Base-by-base conservation (phyloP, 2,329 filamentous ascomycete species). In the Scedosporium minutisporum region DNA sequence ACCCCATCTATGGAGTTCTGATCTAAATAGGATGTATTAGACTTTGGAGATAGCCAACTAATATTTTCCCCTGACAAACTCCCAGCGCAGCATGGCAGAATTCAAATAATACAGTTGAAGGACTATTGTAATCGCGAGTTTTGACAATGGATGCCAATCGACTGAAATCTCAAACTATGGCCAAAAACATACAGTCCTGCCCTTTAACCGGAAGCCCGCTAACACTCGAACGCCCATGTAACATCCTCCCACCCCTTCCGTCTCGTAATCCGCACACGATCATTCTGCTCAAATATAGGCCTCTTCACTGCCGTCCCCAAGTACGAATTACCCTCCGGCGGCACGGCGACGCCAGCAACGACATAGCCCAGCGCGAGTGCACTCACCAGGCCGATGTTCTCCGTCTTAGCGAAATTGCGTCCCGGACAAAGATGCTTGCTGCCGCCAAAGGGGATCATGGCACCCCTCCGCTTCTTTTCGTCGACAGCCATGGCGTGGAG, bases 351-450 rank as follows among this genome's bases (percentile, higher is more conserved):
- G 4, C 68, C 64, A 2, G 65, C 65, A 6, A 74, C 62, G 1
- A 75, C 71, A 44, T 71, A 75, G 1, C 71, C 71, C 3, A 74
- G 60, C 16, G 74, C 46, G 16, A 75, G 23, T 1, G 69, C 60
- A 3, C 66, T 65, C 53, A 69, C 65, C 55, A 75, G 68, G 5
- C 70, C 71, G 1, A 75, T 53, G 14, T 69, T 74, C 66, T 75
- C 72, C 1, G 69, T 67, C 42, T 70, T 71, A 0, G 74, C 74
- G 62, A 76, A 71, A 62, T 71, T 69, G 0, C 72, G 62, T 1
- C 74, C 74, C 0, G 74, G 74, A 51, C 71, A 75, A 0, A 72
- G 64, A 57, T 74, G 71, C 1, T 65, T 68, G 0, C 73, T 73
- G 1, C 72, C 73, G 0, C 73, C 73, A 57, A 74, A 75, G 1